Base-by-base conservation (phyloP, 441 rosid species). In the Syzygium syzygioides region DNA sequence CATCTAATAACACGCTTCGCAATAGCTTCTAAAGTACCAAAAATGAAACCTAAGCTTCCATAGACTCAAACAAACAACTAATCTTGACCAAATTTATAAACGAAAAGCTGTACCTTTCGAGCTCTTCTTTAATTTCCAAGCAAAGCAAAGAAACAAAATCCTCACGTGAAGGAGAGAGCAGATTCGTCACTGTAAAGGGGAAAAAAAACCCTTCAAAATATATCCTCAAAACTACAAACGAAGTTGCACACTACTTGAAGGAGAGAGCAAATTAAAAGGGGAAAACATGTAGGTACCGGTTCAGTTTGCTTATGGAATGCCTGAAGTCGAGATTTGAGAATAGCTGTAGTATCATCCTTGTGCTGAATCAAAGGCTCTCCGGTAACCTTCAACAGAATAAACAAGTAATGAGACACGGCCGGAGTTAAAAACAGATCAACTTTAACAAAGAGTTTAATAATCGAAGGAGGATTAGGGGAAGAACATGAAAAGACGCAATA, bases 281-380 rank as follows among this genome's bases (percentile, higher is more conserved):
- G 34, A 79, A 28, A 55, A 34, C 1, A 32, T 5, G 71, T 85
- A 23, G 68, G 30, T 93, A 95, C 96, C 91, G 95, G 95, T 91
- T 94, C 91, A 68, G 96, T 95, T 92, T 95, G 96, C 91, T 28
- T 92, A 88, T 94, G 95, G 86, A 94, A 95, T 87, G 94, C 93
- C 79, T 93, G 92, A 87, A 95, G 93, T 90, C 96, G 92, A 32
- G 95, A 94, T 92, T 91, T 92, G 86, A 95, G 94, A 88, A 95
- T 96, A 54, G 92, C 92, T 57, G 96, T 88, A 62, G 94, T 94
- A 71, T 95, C 96, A 92, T 95, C 96, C 91, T 94, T 95, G 48
- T 94, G 94, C 85, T 94, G 96, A 90, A 93, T 94, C 91, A 94
- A 90, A 89, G 96, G 94, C 90, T 95, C 96, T 87, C 96, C 94